Evolutionary conservation across 2,329 filamentous ascomycete species (phyloP), one percentile per base, ranked within the genome.

Genomic region (Fusarium sambucinum): DNA sequence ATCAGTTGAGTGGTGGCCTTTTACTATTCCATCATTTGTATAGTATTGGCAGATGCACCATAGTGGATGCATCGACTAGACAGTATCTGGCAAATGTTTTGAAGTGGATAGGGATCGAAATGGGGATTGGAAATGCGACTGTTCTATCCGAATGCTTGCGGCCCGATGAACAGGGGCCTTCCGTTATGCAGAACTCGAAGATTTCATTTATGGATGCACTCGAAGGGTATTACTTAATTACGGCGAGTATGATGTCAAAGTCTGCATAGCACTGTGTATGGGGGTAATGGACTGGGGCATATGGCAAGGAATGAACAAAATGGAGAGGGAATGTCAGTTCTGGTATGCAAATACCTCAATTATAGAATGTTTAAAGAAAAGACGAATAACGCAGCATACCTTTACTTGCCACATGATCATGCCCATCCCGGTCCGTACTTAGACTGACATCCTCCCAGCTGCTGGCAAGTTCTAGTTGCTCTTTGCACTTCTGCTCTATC

Each of bases 201-300:
- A 27, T 61, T 3, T n/a, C 46, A 1, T 62, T 62, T 6, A 23
- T 62, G 13, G 59, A 62, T 33, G 57, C 47, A 8, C 56, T 62
- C 6, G 59, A 62, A n/a, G 59, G 59, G 6, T 59, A 61, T 33
- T 62, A 61, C 3, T 19, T 62, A 4, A 62, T 62, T 2, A 62
- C 56, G 1, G 59, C 59, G 2, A 62, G 59, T 6, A 62, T 62
- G 59, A 46, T 61, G 56, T 21, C 59, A 14, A 40, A 61, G 21
- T 58, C 58, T 5, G 14, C 6, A 45, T 29, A 19, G 29, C 1
- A 1, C 12, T 14, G 1, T 37, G 9, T 5, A 29, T 29, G 14
- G 9, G 16, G 4, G 4, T 10, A 19, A 4, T 21, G 6, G 6
- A n/a, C 6, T 33, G 17, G 2, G n/a, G n/a, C 16, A 19, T 19